These are phyloP conservation scores for Pyrenophora tritici-repentis DNA, from an alignment of 2,329 filamentous ascomycete species.

Conservation along the genomic window DNA sequence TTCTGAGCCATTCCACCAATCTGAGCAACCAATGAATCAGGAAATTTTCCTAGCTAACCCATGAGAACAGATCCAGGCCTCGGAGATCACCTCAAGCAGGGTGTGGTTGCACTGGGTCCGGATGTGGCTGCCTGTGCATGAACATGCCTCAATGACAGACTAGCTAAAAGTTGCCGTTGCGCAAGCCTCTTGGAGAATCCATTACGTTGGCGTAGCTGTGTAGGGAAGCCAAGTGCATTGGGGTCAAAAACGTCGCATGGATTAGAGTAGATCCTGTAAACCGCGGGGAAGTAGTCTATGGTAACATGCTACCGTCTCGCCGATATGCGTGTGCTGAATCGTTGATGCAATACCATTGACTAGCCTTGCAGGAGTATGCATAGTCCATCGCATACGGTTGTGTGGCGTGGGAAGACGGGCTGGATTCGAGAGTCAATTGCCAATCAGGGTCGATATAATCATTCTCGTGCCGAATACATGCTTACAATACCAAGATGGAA, in stretches of 20 bases:
- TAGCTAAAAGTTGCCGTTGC: background rate
- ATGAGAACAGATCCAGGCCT: background rate
- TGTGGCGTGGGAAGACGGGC: background rate
- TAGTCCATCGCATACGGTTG: background rate
- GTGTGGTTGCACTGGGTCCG: background rate
- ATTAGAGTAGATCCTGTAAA: background rate
- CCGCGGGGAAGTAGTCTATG: background rate
- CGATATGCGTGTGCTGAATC: background rate
- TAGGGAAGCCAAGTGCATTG: background rate
- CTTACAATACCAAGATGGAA: background rate
- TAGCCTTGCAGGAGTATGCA: conserved; percentile 1
- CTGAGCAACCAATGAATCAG: no score
- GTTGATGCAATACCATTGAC: background rate
- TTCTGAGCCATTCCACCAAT: no score
- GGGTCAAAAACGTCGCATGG: background rate
- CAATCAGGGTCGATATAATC: background rate
- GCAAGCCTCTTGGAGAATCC: background rate
- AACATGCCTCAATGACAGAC: background rate
- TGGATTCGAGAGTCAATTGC: background rate
- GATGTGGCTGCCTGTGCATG: background rate
- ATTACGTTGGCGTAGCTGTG: background rate
- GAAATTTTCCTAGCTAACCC: background rate
- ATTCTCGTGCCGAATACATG: background rate
- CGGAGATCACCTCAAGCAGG: background rate
- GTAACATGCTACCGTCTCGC: background rate